Evolutionary conservation across 345 rosid species (phyloP), one percentile per base, ranked within the genome.

Genomic region (Gossypium thurberi): DNA sequence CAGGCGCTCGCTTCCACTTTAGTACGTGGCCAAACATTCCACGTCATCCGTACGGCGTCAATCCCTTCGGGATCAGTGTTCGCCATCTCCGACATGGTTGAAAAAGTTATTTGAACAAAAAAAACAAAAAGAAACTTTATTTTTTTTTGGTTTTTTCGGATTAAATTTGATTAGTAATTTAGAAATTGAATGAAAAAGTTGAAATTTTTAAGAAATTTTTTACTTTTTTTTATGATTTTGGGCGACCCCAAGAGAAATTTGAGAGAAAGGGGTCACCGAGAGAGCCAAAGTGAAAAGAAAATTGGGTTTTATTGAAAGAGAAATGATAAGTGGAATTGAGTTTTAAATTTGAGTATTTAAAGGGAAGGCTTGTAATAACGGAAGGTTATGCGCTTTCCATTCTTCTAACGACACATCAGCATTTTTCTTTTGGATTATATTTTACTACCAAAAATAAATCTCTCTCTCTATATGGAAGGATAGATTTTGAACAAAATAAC

Each of bases 1-100:
- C 97, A 93, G 84, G 90, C 91, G 84, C 93, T 90, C 11, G 99
- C 93, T 76, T 95, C 99, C 4, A 95, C 94, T 72, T 93, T 95
- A 42, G 98, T 88, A 14, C 98, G 92, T 6, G 99, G 99, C 99
- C 97, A 95, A 3, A 81, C 84, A 78, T 95, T 95, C 99, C 99
- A 95, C 13, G 93, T 81, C 99, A 95, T 95, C 8, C 99, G 89
- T n/a, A 95, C 93, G 74, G 94, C 98, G 73, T 95, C 96, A 43
- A 95, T 79, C 42, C 99, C 97, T 73, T 96, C 99, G 6, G 90
- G 93, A 87, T 93, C 99, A 63, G 77, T 75, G 88, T 26, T 87
- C 52, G 88, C 87, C 88, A 92, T 90, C 83, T 89, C 98, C 79
- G 99, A 90, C 97, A 88, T 85, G 78, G 28, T 61, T 47, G 11